A percentile compares a stretch with the other conserved stretches of the same genome.
Conservation (phyloP, 164 flowering plant species). For the Magnolia kwangsiensis region DNA sequence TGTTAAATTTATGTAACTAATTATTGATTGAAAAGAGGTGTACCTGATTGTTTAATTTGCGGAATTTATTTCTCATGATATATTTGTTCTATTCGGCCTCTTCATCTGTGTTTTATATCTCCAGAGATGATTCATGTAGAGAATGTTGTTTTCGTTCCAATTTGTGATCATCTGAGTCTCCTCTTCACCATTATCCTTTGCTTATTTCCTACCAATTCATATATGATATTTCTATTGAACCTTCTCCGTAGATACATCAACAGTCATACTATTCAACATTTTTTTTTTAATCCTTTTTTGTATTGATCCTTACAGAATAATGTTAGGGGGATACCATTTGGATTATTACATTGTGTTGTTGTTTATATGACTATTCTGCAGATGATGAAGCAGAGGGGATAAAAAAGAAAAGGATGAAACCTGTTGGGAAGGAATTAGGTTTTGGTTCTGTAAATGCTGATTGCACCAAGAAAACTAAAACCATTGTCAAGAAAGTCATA, state of each 20-base stretch:
- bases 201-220: not conserved
- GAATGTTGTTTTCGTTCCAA: not conserved
- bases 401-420: constrained; percentile 60
- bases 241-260: not conserved
- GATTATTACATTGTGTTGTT: not conserved
- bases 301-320: not conserved
- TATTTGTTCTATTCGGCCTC: no score
- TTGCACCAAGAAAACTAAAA: constrained; percentile 32
- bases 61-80: no score
- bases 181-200: not conserved
- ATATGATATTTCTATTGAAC: not conserved
- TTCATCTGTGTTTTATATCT: no score
- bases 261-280: not conserved
- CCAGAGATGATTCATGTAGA: not conserved
- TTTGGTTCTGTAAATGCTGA: constrained; percentile 38
- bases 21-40: no score
- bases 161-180: not conserved
- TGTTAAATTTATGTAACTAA: no score
- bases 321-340: not conserved
- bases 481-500: constrained; percentile 27
- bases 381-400: constrained; percentile 67
- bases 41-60: no score
- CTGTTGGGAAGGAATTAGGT: constrained; percentile 29
- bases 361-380: constrained; percentile 22
- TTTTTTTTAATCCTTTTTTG: no score